A percentile compares a stretch with the other conserved stretches of the same genome.
Conservation (phyloP, 257 asterid genomes). For the Solanum lignicaule region DNA sequence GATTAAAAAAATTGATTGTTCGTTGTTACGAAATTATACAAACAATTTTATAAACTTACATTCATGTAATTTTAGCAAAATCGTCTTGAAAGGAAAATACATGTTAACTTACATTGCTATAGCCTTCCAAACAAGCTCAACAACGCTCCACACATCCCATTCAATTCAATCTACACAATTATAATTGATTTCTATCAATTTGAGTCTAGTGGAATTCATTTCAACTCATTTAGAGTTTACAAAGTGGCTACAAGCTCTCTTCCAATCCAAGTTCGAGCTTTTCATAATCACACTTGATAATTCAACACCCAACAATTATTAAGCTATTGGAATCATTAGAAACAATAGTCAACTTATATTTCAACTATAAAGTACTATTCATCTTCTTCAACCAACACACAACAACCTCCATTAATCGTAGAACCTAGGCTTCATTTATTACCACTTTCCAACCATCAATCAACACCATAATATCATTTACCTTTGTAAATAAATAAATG, state of each 20-base stretch:
- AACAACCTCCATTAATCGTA: background rate
- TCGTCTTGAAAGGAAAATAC: background rate
- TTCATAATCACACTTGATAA: background rate
- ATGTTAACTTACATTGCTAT: background rate
- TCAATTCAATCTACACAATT: background rate
- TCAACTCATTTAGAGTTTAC: background rate
- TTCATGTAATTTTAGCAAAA: background rate
- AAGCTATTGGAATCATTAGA: background rate
- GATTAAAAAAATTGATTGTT: background rate
- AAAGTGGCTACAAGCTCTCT: background rate
- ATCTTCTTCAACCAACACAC: background rate
- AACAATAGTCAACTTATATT: background rate
- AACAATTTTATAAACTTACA: background rate
- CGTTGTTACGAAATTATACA: background rate
- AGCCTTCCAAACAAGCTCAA: background rate
- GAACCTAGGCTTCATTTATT: background rate
- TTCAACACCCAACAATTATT: background rate
- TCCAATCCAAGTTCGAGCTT: background rate
- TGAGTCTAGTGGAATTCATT: background rate
- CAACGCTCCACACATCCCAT: background rate
- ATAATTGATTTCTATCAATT: background rate
- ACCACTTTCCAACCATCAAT: background rate
- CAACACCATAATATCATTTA: background rate
- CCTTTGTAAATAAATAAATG: background rate
- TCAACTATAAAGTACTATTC: background rate